Base-by-base conservation (phyloP, 1,284 basidiomycete genomes). In the Naganishia albida region DNA sequence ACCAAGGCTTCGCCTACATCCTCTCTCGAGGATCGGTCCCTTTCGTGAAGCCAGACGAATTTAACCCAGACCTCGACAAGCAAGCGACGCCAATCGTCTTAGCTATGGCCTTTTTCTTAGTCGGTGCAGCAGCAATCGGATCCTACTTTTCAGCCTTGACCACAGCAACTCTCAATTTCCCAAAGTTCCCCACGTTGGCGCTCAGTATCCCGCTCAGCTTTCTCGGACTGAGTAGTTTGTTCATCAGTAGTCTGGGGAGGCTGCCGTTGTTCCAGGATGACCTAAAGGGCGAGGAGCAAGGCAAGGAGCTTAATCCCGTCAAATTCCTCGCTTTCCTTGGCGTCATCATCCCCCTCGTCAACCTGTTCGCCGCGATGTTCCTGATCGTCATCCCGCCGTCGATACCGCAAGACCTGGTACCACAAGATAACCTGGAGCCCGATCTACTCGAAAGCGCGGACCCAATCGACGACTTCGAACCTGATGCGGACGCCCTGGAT, bases 101-200 rank as follows among this genome's bases (percentile, higher is more conserved):
- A 10, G 75, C 76, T 8, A 68, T 72, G 8, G 71, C 74, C 13
- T 80, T 72, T 70, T 77, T 77, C 63, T 65, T 73, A 30, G 72
- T 79, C 28, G 78, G 78, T n/a, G 74, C 74, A 1, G 77, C 77
- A 0, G 76, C 76, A 0, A 77, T 80, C 48, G 76, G 76, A 18
- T 73, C 74, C 10, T 80, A 80, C 70, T 80, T 80, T 68, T 75
- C 78, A 3, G 73, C 73, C 26, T 66, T 80, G 49, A 54, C 50
- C 23, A 50, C 67, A 72, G 78, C 78, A 2, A 74, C 77, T 0
- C 68, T 80, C 12, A 77, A 76, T 18, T 80, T 80, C 68, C 78
- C 78, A 3, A 64, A 69, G 13, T 70, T 76, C 59, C 78, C 77
- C 2, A 80, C 78, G 1, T 63, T 79, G 10, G 75, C 78, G 4